Evolutionary conservation across 768 basidiomycete species (phyloP).

Genomic region (Pisolithus tinctorius): DNA sequence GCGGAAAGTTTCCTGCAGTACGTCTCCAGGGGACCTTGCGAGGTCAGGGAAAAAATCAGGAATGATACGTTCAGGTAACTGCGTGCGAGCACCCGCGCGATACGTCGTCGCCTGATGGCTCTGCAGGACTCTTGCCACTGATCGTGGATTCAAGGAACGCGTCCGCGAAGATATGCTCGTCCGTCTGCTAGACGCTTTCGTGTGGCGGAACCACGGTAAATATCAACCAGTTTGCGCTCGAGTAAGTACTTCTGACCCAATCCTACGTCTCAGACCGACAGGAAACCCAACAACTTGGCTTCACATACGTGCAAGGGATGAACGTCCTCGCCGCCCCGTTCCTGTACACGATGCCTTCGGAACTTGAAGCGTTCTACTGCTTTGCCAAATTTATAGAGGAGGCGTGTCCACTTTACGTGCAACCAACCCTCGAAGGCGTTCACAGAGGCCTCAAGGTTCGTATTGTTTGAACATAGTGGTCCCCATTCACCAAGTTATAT

Average conservation of each 20-base stretch:
- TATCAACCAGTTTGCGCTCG: not conserved
- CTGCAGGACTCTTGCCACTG: constrained; percentile 83
- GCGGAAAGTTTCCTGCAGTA: constrained; percentile 70
- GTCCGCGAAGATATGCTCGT: constrained; percentile 97
- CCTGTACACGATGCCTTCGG: constrained; percentile 94
- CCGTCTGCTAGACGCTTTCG: constrained; percentile 93
- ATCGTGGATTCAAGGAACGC: constrained; percentile 94
- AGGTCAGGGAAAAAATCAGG: constrained; percentile 86
- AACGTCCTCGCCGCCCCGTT: constrained; percentile 98
- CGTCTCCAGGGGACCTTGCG: constrained; percentile 78
- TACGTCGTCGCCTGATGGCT: constrained; percentile 1
- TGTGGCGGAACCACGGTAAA: constrained; percentile 88
- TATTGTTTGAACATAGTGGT: constrained; percentile 7
- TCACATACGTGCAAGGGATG: constrained; percentile 99
- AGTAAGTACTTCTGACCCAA: not conserved
- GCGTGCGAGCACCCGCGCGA: not conserved
- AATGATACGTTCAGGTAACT: constrained; percentile 91
- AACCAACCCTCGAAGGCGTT: constrained; percentile 92
- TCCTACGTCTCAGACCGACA: constrained; percentile 50
- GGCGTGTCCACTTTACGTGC: constrained; percentile 92
- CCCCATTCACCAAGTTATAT: not conserved
- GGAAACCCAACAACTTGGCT: constrained; percentile 72
- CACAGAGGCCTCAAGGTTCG: constrained; percentile 86
- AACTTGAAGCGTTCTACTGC: constrained; percentile 97
- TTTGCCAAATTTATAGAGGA: constrained; percentile 96